These are phyloP conservation scores for Cryptococcus sp. DNA, from an alignment of 1,284 basidiomycete genomes.

Conservation along the genomic window DNA sequence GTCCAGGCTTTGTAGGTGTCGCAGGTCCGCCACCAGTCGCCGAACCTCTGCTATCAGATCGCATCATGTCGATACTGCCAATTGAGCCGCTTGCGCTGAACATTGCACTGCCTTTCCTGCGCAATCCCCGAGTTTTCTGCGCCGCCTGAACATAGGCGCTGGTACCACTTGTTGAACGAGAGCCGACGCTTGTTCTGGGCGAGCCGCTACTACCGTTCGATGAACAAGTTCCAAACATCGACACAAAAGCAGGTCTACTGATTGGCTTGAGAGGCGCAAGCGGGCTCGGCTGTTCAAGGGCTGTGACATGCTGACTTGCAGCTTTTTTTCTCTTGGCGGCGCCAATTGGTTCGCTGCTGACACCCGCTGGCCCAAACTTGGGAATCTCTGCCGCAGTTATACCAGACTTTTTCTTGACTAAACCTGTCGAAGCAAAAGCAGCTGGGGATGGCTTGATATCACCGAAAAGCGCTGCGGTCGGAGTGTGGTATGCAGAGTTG, in stretches of 20 bases:
- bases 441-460: constrained; percentile 49
- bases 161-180: constrained; percentile 21
- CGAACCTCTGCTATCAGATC: constrained; percentile 17
- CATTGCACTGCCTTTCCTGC: constrained; percentile 50
- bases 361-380: constrained; percentile 25
- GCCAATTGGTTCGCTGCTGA: constrained; percentile 21
- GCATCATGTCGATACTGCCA: constrained; percentile 36
- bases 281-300: constrained; percentile 17
- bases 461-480: constrained; percentile 39
- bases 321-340: constrained; percentile 15
- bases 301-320: constrained; percentile 8
- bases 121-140: constrained; percentile 38
- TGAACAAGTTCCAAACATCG: constrained; percentile 16
- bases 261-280: constrained; percentile 20
- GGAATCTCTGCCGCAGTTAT: constrained; percentile 32
- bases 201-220: constrained; percentile 3
- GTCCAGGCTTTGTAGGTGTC: constrained; percentile 40
- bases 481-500: constrained; percentile 26
- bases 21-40: constrained; percentile 33
- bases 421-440: constrained; percentile 49
- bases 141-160: constrained; percentile 25
- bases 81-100: constrained; percentile 39
- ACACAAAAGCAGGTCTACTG: constrained; percentile 6
- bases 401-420: constrained; percentile 49
- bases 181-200: constrained; percentile 12